Conservation (phyloP, 305 asterid species). For the Rubia peregrina region DNA sequence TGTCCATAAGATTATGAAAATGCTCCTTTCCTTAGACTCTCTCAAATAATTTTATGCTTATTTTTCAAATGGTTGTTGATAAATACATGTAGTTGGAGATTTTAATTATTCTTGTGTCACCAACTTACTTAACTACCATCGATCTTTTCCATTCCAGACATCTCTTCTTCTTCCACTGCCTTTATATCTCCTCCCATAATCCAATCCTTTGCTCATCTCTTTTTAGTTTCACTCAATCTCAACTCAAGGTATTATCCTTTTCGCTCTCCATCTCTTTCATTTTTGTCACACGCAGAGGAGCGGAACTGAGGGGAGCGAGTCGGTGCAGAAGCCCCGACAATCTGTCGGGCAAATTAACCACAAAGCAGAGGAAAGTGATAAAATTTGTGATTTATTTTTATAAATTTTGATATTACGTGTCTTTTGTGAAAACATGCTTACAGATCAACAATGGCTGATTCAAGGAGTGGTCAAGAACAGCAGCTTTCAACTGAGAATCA, state of each 20-base stretch:
- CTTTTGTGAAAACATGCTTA: not conserved
- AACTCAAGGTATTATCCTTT: slow-evolving; percentile 16
- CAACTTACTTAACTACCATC: slow-evolving; percentile 13
- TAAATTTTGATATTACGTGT: too few species aligned
- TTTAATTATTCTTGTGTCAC: slow-evolving; percentile 9
- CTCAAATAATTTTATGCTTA: too few species aligned
- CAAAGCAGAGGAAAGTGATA: too few species aligned
- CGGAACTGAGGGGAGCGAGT: too few species aligned
- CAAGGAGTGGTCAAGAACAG: not conserved
- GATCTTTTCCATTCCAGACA: slow-evolving; percentile 5
- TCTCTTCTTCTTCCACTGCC: not conserved
- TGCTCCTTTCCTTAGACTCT: too few species aligned
- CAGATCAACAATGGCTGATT: not conserved
- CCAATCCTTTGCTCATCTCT: slow-evolving; percentile 15
- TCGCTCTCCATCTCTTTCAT: not conserved
- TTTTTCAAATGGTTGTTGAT: not conserved
- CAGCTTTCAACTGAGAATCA: not conserved
- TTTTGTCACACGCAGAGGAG: not conserved
- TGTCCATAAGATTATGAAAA: too few species aligned
- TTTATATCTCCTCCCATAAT: slow-evolving; percentile 3
- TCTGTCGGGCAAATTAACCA: too few species aligned
- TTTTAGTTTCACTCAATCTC: slow-evolving; percentile 17
- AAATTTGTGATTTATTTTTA: too few species aligned
- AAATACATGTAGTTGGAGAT: not conserved
- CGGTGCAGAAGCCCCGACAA: too few species aligned